Percentiles rank a stretch among this genome's conserved stretches.
Conservation (phyloP, 2,329 filamentous ascomycete genomes). For the Elsinoe perseae region DNA sequence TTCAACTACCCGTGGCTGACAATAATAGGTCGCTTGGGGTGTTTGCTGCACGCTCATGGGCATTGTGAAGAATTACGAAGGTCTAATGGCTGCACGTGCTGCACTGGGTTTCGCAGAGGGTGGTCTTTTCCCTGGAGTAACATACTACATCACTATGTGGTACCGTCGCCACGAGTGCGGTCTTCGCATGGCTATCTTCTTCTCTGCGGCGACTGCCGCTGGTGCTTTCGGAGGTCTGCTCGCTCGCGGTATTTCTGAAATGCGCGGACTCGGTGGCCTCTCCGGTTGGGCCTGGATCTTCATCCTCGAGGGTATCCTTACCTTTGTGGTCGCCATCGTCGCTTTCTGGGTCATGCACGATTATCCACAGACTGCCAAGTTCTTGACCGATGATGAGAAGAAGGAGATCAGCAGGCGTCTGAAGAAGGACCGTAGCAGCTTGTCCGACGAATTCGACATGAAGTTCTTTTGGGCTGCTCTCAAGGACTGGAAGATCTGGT, state of each 20-base stretch:
- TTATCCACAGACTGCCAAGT: constrained; percentile 50
- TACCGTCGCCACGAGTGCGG: constrained; percentile 33
- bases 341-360: constrained; percentile 47
- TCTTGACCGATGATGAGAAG: constrained; percentile 43
- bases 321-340: constrained; percentile 36
- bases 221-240: constrained; percentile 20
- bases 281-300: constrained; percentile 29
- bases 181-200: constrained; percentile 30
- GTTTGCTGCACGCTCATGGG: constrained; percentile 35
- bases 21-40: constrained; percentile 34
- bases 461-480: constrained; percentile 34
- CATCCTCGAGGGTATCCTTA: constrained; percentile 22
- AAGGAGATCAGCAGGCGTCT: constrained; percentile 34
- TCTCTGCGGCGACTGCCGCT: constrained; percentile 28
- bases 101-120: constrained; percentile 37
- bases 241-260: constrained; percentile 12
- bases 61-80: constrained; percentile 34
- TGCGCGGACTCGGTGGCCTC: constrained; percentile 23
- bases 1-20: not conserved
- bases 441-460: constrained; percentile 32
- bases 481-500: constrained; percentile 38
- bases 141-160: constrained; percentile 35
- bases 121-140: constrained; percentile 32
- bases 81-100: constrained; percentile 34
- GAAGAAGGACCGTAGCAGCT: constrained; percentile 24